phyloP scores from a whole-genome alignment of 441 rosid genomes.

The Dalechampia spathulata region DNA sequence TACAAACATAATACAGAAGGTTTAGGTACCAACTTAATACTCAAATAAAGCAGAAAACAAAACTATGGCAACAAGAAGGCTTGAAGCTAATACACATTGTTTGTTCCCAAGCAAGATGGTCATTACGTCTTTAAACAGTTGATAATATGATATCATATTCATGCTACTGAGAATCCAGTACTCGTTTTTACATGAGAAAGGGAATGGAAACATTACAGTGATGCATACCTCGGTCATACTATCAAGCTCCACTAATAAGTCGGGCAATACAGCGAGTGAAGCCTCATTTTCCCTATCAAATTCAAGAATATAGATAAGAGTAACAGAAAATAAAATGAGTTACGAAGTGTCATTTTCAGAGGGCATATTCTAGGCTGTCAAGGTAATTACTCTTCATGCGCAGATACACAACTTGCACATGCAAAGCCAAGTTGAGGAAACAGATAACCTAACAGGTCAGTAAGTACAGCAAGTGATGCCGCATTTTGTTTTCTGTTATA shows the following conservation, averaged over 20 bases:
- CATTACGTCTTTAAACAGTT: background rate
- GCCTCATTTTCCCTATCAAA: slow-evolving; percentile 93
- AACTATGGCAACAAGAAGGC: background rate
- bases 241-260: slow-evolving; percentile 82
- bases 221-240: slow-evolving; percentile 66
- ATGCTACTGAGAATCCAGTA: background rate
- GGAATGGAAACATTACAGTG: slow-evolving; percentile 6
- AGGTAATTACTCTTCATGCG: background rate
- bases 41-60: slow-evolving; percentile 1
- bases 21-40: slow-evolving; percentile 4
- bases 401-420: background rate
- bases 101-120: background rate
- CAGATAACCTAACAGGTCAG: background rate
- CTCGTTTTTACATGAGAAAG: slow-evolving; percentile 1
- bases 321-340: slow-evolving; percentile 1
- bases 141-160: background rate
- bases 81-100: background rate
- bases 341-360: background rate
- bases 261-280: slow-evolving; percentile 94
- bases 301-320: slow-evolving; percentile 9
- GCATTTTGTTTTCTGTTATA: background rate
- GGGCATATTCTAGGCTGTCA: background rate
- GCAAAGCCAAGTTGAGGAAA: background rate
- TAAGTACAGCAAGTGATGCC: background rate
- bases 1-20: slow-evolving; percentile 29